phyloP scores from a whole-genome alignment of 305 asterid species.

The Plantago rigida region DNA sequence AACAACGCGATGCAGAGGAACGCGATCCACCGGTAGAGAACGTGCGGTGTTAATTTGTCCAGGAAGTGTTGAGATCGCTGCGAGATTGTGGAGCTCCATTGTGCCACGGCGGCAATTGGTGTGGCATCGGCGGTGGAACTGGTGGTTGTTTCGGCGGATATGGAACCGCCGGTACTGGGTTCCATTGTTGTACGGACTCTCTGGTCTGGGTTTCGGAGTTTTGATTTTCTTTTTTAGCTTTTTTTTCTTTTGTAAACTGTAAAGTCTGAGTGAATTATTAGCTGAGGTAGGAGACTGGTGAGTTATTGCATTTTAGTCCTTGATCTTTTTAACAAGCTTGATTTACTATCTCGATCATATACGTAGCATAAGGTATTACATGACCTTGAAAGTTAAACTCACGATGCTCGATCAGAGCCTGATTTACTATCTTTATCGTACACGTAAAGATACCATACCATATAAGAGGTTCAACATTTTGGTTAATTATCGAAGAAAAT shows the following conservation, averaged over 20 bases:
- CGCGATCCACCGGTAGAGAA: conserved; percentile 52
- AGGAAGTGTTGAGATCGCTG: conserved; percentile 43
- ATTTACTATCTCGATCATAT: too few relatives aligned
- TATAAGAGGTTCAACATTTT: too few relatives aligned
- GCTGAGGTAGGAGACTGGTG: too few relatives aligned
- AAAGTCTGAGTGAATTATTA: too few relatives aligned
- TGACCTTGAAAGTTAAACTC: too few relatives aligned
- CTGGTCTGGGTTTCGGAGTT: background rate
- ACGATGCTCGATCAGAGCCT: too few relatives aligned
- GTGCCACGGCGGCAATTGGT: conserved; percentile 20
- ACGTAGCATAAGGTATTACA: too few relatives aligned
- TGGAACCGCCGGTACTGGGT: conserved; percentile 25
- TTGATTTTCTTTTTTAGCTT: background rate
- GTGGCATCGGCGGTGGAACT: conserved; percentile 17
- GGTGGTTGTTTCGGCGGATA: conserved; percentile 8
- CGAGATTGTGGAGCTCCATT: conserved; percentile 29
- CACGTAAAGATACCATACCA: too few relatives aligned
- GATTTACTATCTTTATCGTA: too few relatives aligned
- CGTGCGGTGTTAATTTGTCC: conserved; percentile 48
- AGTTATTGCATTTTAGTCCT: too few relatives aligned
- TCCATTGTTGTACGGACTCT: conserved; percentile 28
- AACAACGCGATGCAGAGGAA: conserved; percentile 38
- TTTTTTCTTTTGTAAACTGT: background rate
- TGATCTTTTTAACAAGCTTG: too few relatives aligned
- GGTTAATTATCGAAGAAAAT: too few relatives aligned